Percentiles rank a stretch among this genome's conserved stretches.
Conservation (phyloP, 2,329 filamentous ascomycete species). For the Volutella citrinella region DNA sequence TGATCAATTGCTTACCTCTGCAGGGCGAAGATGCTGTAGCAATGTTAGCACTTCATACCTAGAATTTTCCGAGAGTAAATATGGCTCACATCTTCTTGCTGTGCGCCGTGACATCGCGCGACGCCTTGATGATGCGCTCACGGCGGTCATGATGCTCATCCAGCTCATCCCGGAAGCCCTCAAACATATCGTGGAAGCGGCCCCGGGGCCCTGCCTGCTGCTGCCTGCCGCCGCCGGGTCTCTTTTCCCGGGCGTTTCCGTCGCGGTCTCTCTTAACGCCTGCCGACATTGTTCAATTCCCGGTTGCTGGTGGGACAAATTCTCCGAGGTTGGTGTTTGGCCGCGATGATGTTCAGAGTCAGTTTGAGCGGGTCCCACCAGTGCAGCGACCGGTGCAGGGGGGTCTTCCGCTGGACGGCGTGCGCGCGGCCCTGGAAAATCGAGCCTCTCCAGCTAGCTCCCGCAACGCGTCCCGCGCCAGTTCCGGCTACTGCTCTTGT, state of each 20-base stretch:
- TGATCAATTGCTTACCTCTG: conserved; percentile 34
- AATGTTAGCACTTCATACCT: conserved; percentile 4
- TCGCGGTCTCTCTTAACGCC: conserved; percentile 54
- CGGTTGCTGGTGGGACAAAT: too few species aligned
- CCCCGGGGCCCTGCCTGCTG: conserved; percentile 34
- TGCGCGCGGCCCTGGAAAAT: too few species aligned
- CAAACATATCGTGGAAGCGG: conserved; percentile 73
- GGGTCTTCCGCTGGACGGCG: too few species aligned
- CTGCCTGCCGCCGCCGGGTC: conserved; percentile 16
- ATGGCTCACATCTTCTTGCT: conserved; percentile 89
- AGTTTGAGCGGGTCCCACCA: too few species aligned
- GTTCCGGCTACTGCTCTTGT: too few species aligned
- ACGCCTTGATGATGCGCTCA: conserved; percentile 86
- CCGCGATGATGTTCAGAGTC: too few species aligned
- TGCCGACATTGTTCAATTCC: conserved; percentile 33
- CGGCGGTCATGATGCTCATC: conserved; percentile 93
- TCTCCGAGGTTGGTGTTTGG: too few species aligned
- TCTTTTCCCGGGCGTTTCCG: conserved; percentile 45
- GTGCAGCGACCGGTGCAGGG: too few species aligned
- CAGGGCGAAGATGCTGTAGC: conserved; percentile 34
- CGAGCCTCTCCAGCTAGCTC: too few species aligned
- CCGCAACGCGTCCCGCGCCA: too few species aligned
- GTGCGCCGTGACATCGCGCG: conserved; percentile 85
- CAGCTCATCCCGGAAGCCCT: conserved; percentile 78
- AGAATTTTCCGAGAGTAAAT: not conserved